Evolutionary conservation across 148 eudicot species (phyloP).

Genomic region (Gaultheria prostrata): DNA sequence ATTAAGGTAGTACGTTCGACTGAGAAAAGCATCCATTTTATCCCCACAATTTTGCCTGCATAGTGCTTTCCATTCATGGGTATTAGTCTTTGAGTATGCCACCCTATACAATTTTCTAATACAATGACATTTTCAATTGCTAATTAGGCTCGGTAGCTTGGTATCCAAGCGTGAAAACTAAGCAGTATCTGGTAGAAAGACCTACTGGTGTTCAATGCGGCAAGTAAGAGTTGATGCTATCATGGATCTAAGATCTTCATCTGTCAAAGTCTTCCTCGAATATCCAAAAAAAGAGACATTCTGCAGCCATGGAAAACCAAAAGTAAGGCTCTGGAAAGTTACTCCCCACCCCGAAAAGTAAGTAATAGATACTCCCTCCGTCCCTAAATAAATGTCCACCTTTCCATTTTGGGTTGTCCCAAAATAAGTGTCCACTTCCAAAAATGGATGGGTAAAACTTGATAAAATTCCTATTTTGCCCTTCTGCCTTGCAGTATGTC

Average conservation of each 20-base stretch:
- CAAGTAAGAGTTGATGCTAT: constrained; percentile 40
- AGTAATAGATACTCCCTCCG: background rate
- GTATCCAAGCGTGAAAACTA: background rate
- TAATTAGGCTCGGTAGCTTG: constrained; percentile 8
- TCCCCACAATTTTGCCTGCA: constrained; percentile 32
- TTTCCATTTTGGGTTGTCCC: too few species aligned
- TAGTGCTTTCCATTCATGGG: background rate
- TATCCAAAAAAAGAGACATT: constrained; percentile 34
- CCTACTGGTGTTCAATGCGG: constrained; percentile 37
- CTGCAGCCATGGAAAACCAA: constrained; percentile 26
- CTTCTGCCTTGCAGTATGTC: too few species aligned
- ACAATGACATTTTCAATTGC: constrained; percentile 1
- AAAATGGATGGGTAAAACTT: too few species aligned
- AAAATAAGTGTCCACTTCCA: too few species aligned
- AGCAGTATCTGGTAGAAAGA: constrained; percentile 5
- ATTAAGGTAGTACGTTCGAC: constrained; percentile 23
- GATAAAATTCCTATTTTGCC: too few species aligned
- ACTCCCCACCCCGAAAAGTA: too few species aligned
- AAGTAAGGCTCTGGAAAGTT: constrained; percentile 6
- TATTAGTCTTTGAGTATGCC: background rate
- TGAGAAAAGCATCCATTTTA: constrained; percentile 30
- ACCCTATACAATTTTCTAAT: background rate
- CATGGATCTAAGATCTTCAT: constrained; percentile 35
- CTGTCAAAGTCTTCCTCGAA: constrained; percentile 30
- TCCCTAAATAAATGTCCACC: too few species aligned